Evolutionary conservation across 2,329 filamentous ascomycete species (phyloP).

Genomic region (Aureobasidium sp.): DNA sequence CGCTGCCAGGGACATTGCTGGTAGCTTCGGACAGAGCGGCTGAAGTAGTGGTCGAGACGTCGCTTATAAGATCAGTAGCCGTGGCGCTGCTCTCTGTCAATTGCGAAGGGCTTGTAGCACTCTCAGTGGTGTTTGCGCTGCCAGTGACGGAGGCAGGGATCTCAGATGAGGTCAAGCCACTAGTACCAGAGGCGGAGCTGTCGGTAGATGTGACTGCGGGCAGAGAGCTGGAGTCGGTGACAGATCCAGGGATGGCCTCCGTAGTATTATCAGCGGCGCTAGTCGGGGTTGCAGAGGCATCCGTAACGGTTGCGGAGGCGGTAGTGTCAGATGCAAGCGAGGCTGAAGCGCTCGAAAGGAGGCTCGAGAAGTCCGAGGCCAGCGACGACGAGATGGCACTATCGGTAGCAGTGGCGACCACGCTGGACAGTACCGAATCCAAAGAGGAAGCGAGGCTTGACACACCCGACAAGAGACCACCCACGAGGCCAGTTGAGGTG

Average conservation of each 20-base stretch:
- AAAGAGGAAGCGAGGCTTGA: slow-evolving; percentile 24
- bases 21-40: background rate
- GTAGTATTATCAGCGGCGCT: background rate
- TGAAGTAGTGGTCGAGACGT: background rate
- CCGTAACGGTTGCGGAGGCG: slow-evolving; percentile 3
- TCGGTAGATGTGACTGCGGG: background rate
- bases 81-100: background rate
- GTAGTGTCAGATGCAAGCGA: slow-evolving; percentile 20
- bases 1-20: background rate
- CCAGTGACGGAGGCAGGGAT: background rate
- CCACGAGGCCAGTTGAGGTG: slow-evolving; percentile 14
- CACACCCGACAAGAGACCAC: slow-evolving; percentile 21
- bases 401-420: slow-evolving; percentile 24
- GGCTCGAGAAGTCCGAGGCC: slow-evolving; percentile 24
- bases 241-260: background rate
- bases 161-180: background rate
- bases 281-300: slow-evolving; percentile 2
- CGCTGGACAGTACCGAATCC: slow-evolving; percentile 22
- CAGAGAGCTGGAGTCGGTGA: background rate
- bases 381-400: slow-evolving; percentile 21
- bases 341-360: slow-evolving; percentile 24
- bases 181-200: background rate
- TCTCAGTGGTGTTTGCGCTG: background rate
- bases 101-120: background rate
- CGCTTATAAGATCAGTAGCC: background rate